phyloP scores from a whole-genome alignment of 1,139 yeast genomes.

The Sugiyamaella xylanicola region DNA sequence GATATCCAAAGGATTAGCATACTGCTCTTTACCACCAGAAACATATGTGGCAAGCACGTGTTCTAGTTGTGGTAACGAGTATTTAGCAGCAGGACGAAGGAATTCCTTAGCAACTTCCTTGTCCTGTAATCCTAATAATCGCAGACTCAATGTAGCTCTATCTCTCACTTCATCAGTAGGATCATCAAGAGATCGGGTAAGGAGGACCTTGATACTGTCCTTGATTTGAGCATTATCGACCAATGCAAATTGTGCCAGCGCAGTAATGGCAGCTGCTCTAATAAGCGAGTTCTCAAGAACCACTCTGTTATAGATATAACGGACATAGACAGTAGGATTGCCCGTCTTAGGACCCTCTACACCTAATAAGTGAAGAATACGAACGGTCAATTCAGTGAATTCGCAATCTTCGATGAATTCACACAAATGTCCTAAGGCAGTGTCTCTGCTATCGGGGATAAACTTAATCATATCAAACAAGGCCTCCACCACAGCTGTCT shows the following conservation, averaged over 20 bases:
- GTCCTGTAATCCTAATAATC: constrained; percentile 55
- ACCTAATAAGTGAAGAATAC: constrained; percentile 88
- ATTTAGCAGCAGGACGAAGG: constrained; percentile 67
- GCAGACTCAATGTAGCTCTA: constrained; percentile 85
- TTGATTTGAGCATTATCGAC: constrained; percentile 70
- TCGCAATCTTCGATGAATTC: constrained; percentile 99
- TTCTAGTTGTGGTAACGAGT: constrained; percentile 77
- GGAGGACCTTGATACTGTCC: constrained; percentile 70
- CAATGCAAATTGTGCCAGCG: constrained; percentile 87
- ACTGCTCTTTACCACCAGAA: constrained; percentile 57
- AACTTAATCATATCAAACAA: constrained; percentile 86
- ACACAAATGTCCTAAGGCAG: constrained; percentile 85
- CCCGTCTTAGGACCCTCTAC: constrained; percentile 89
- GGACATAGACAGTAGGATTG: constrained; percentile 86
- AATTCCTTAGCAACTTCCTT: constrained; percentile 53
- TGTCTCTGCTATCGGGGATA: constrained; percentile 83
- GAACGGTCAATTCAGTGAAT: constrained; percentile 86
- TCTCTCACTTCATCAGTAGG: constrained; percentile 97
- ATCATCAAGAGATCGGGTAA: constrained; percentile 84
- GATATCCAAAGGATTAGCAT: constrained; percentile 69
- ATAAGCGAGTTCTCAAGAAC: constrained; percentile 93
- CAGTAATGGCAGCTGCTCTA: constrained; percentile 92
- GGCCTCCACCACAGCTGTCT: constrained; percentile 88
- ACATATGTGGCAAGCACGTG: constrained; percentile 73
- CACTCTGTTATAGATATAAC: constrained; percentile 96